These are phyloP conservation scores for Endoconidiophora polonica DNA, from an alignment of 2,329 filamentous ascomycete species.

Conservation along the genomic window DNA sequence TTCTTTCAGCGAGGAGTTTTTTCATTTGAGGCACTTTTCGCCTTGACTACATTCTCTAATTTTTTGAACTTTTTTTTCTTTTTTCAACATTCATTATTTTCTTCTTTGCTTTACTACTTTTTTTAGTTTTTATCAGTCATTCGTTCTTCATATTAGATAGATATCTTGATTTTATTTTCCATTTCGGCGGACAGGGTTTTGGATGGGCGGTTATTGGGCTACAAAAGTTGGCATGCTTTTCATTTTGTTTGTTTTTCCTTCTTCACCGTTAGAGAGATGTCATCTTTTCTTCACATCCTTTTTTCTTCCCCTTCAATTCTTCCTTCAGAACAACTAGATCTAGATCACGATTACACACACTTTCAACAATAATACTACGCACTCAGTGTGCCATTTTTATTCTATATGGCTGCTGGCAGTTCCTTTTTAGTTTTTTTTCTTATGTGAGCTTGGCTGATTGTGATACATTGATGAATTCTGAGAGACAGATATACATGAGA, in stretches of 20 bases:
- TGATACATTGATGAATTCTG: no score
- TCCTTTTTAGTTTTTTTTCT: no score
- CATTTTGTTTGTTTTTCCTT: background rate
- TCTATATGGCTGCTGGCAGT: no score
- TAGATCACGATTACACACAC: no score
- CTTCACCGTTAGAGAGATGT: background rate
- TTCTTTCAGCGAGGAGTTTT: conserved; percentile 12
- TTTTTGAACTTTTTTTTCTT: background rate
- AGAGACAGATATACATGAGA: no score
- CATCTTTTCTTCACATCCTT: background rate
- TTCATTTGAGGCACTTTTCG: background rate
- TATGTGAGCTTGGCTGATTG: no score
- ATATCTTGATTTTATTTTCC: background rate
- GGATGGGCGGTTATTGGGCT: background rate
- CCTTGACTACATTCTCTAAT: background rate
- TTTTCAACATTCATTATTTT: conserved; percentile 1
- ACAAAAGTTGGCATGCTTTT: background rate
- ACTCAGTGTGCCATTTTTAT: no score
- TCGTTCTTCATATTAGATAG: background rate
- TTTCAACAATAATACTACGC: no score
- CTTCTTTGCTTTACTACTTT: background rate
- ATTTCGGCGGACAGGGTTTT: background rate
- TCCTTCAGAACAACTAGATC: no score
- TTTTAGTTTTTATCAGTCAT: no score
- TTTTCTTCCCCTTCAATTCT: no score